Base-by-base conservation (phyloP, 192 early-diverging fungal species). In the Oehlia diaphana region DNA sequence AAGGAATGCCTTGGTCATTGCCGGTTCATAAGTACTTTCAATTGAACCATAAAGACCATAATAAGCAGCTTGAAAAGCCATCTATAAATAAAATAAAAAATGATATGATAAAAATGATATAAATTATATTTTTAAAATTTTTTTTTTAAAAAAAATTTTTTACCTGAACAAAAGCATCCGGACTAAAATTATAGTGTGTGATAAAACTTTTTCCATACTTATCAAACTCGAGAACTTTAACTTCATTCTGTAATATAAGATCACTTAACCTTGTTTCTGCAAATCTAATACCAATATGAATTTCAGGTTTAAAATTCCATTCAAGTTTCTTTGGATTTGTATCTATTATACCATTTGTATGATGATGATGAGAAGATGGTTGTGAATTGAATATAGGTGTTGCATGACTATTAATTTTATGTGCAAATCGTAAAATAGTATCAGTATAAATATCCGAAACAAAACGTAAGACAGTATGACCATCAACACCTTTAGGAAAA, bases 21-120 rank as follows among this genome's bases (percentile, higher is more conserved):
- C 94, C 8, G 95, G 93, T 80, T 96, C 95, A 84, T 96, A 96
- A 21, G 91, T 91, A 23, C 89, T 86, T 44, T 93, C 90, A 75
- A 84, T 83, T 37, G 83, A 82, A 21, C 88, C 87, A 81, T 96
- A 93, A 26, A 95, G 75, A 37, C 92, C 90, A 84, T 92, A 93
- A 83, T 91, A 96, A 16, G 93, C 91, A 21, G 94, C 89, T 84
- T 96, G 95, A 72, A 95, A 86, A 12, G 90, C 90, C 87, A 96
- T 92, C 88, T 96, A 91, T 35, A 62, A 71, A 66, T 10, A 9
- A 39, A 47, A 26, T 35, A 31, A 72, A 63, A 19, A 63, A 5
- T 0, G 6, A 37, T 42, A 28, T 61, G 28, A 37, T 35, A 53
- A 66, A 26, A n/a, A 69, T 19, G 26, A 26, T 16, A 63, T 19